Conservation (phyloP, 306 rosid genomes). For the Rosa chinensis region DNA sequence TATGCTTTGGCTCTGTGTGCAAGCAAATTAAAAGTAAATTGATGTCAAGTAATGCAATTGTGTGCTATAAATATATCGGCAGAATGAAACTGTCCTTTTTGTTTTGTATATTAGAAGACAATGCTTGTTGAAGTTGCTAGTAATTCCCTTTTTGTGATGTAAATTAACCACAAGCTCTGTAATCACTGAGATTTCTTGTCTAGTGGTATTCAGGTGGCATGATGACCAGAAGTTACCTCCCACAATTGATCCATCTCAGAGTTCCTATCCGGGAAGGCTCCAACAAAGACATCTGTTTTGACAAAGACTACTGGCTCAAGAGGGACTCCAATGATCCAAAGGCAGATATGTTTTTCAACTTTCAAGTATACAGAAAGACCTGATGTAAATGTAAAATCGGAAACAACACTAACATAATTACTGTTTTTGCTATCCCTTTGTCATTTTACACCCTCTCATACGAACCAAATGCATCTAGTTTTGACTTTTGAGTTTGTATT, state of each 20-base stretch:
- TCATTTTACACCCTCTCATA: neutral
- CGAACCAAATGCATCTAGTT: neutral
- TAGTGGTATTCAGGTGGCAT: constrained; percentile 7
- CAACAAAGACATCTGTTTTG: neutral
- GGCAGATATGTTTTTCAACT: neutral
- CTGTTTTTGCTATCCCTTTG: neutral
- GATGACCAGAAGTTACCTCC: constrained; percentile 13
- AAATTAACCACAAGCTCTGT: neutral
- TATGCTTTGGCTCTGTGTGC: constrained; percentile 14
- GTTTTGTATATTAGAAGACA: neutral
- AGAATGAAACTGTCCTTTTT: neutral
- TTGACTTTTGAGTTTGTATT: neutral
- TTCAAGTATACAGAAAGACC: constrained; percentile 7
- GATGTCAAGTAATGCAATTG: neutral
- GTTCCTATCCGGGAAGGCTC: constrained; percentile 4
- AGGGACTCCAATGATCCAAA: neutral
- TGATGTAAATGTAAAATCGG: neutral
- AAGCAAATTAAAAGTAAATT: constrained; percentile 19
- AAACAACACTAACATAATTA: neutral
- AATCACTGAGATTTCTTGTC: neutral
- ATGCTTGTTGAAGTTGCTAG: neutral
- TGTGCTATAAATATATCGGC: neutral
- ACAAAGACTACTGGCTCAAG: neutral
- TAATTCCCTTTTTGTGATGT: neutral
- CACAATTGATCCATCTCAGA: neutral